phyloP scores from a whole-genome alignment of 2,329 filamentous ascomycete species.

The Fusarium oligoseptatum region DNA sequence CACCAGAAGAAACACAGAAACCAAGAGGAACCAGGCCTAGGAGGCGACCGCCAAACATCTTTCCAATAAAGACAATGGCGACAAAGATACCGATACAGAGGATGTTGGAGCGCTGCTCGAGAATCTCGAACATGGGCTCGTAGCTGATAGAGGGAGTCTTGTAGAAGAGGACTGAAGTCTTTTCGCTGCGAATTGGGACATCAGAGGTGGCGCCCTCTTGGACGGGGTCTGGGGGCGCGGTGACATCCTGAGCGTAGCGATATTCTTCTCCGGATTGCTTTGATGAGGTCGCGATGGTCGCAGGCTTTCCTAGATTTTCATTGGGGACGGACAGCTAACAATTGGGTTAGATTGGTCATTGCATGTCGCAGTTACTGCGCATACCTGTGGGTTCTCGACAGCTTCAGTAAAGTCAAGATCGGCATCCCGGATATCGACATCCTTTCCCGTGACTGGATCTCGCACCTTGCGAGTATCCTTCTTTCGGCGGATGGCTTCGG shows the following conservation, averaged over 20 bases:
- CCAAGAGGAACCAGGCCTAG: conserved; percentile 82
- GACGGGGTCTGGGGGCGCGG: conserved; percentile 89
- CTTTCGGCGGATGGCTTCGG: conserved; percentile 50
- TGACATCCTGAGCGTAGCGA: conserved; percentile 86
- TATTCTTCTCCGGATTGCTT: conserved; percentile 84
- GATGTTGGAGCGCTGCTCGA: conserved; percentile 81
- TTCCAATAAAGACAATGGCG: conserved; percentile 81
- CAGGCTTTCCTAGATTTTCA: conserved; percentile 83
- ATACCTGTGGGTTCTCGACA: conserved; percentile 78
- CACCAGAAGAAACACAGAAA: conserved; percentile 78
- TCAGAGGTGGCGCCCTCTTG: conserved; percentile 87
- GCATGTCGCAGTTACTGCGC: neutral
- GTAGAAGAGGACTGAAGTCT: conserved; percentile 96
- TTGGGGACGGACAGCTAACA: conserved; percentile 82
- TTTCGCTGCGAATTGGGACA: conserved; percentile 95
- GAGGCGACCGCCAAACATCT: conserved; percentile 82
- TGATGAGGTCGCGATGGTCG: conserved; percentile 78
- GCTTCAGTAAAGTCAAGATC: conserved; percentile 76
- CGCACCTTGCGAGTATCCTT: conserved; percentile 78
- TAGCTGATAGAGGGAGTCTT: conserved; percentile 92
- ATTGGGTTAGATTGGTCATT: neutral
- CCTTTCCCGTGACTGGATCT: conserved; percentile 88
- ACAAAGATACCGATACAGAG: conserved; percentile 79
- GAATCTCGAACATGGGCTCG: conserved; percentile 83
- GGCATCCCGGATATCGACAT: conserved; percentile 88